Conservation (phyloP, 176 grass and related monocot species). For the Eragrostis curvula region DNA sequence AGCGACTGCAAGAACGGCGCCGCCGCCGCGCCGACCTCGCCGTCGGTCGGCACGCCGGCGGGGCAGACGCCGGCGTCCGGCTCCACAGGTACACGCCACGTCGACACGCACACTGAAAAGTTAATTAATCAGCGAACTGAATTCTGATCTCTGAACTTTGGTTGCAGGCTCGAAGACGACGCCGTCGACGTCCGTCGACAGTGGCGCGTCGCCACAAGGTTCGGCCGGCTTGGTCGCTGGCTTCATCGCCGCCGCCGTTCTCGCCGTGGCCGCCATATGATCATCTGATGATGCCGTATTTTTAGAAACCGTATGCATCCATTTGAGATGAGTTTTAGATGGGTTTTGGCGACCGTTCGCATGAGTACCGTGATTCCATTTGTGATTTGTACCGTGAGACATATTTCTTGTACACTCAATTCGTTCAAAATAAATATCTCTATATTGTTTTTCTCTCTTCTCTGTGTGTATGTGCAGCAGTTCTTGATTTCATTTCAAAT, state of each 20-base stretch:
- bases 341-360: neutral
- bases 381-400: too few relatives aligned
- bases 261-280: slow-evolving; percentile 36
- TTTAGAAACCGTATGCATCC: neutral
- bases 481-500: too few relatives aligned
- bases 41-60: neutral
- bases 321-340: neutral
- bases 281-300: neutral
- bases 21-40: neutral
- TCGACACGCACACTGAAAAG: too few relatives aligned
- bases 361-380: too few relatives aligned
- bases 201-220: neutral
- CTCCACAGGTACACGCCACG: slow-evolving; percentile 2
- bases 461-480: too few relatives aligned
- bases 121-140: neutral
- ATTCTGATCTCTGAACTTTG: neutral
- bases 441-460: too few relatives aligned
- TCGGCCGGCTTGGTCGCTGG: neutral
- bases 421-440: too few relatives aligned
- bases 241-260: slow-evolving; percentile 5
- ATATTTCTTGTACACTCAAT: too few relatives aligned
- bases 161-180: slow-evolving; percentile 42
- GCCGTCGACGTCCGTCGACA: neutral
- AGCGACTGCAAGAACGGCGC: slow-evolving; percentile 59
- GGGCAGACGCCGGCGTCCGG: slow-evolving; percentile 6